A percentile compares a stretch with the other conserved stretches of the same genome.
phyloP scores from a whole-genome alignment of 2,329 filamentous ascomycete genomes.

The Daldinia sp. region DNA sequence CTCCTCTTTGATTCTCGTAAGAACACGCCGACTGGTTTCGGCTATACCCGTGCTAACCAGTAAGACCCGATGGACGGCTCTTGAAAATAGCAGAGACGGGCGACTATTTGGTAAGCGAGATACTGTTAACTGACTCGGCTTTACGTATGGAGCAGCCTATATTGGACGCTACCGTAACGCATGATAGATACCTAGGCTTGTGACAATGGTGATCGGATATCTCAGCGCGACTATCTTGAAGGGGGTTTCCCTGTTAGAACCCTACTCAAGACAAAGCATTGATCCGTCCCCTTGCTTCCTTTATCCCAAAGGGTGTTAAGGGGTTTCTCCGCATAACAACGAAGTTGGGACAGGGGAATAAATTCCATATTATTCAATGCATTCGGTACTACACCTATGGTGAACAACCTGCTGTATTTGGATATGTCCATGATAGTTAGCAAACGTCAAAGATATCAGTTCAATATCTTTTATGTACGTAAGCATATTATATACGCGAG shows the following conservation, averaged over 20 bases:
- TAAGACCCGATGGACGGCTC: slow-evolving; percentile 6
- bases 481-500: no score
- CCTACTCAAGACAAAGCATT: slow-evolving; percentile 15
- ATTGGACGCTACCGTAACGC: slow-evolving; percentile 4
- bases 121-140: slow-evolving; percentile 31
- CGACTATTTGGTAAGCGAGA: slow-evolving; percentile 18
- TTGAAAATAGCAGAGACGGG: background rate
- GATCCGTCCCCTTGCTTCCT: slow-evolving; percentile 28
- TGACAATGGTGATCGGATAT: slow-evolving; percentile 19
- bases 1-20: slow-evolving; percentile 9
- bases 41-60: slow-evolving; percentile 28
- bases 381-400: background rate
- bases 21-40: slow-evolving; percentile 25
- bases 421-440: background rate
- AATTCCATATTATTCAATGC: background rate
- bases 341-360: slow-evolving; percentile 15
- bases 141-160: slow-evolving; percentile 32
- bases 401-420: background rate
- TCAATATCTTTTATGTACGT: background rate
- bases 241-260: slow-evolving; percentile 22
- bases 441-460: background rate
- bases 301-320: slow-evolving; percentile 15
- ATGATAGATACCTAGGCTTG: slow-evolving; percentile 11
- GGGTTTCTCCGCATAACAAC: slow-evolving; percentile 18
- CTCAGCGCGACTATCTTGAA: slow-evolving; percentile 13